Evolutionary conservation across 148 eudicot genomes (phyloP).

Genomic region (Talinum fruticosum): DNA sequence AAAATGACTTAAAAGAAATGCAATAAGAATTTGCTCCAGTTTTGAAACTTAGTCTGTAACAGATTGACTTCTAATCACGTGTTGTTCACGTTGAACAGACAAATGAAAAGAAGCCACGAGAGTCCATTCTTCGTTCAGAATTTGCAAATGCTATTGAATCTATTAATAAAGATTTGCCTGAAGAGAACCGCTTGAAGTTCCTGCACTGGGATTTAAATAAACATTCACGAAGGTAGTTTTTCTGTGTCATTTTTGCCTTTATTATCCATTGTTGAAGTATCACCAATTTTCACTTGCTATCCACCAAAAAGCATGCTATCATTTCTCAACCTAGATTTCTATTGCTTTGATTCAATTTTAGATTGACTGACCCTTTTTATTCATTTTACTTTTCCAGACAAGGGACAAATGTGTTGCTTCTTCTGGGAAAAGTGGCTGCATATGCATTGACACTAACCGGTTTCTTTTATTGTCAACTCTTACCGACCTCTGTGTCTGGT

Average conservation of each 20-base stretch:
- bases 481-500: constrained; percentile 40
- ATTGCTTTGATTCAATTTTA: not conserved
- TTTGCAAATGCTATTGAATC: constrained; percentile 76
- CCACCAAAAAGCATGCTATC: not conserved
- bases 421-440: constrained; percentile 79
- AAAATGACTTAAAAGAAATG: too few relatives aligned
- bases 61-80: not conserved
- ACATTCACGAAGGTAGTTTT: constrained; percentile 62
- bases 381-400: constrained; percentile 38
- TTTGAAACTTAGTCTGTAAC: not conserved
- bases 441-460: constrained; percentile 85
- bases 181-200: constrained; percentile 66
- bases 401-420: constrained; percentile 60
- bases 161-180: constrained; percentile 64
- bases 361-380: constrained; percentile 4
- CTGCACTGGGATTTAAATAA: constrained; percentile 81
- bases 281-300: not conserved
- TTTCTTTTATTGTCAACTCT: constrained; percentile 69
- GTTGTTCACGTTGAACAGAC: constrained; percentile 40
- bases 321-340: not conserved
- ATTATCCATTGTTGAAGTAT: not conserved
- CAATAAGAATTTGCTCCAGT: not conserved
- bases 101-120: constrained; percentile 71
- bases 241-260: not conserved
- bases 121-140: constrained; percentile 78